Evolutionary conservation across 1,284 basidiomycete genomes (phyloP).

Genomic region (Trichosporon asahii): DNA sequence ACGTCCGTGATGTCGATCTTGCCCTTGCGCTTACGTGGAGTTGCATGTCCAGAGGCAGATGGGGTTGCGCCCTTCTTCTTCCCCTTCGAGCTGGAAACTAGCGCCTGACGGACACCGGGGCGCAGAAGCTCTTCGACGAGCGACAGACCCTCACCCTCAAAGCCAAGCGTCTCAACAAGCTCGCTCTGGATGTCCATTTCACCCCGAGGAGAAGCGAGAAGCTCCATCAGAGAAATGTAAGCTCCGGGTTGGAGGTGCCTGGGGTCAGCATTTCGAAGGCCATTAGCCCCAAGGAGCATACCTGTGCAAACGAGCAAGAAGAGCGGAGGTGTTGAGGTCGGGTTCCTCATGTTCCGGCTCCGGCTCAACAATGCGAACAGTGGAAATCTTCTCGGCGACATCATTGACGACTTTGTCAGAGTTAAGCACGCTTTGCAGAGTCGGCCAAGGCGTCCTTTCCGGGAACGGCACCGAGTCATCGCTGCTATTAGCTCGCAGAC

Average conservation of each 20-base stretch:
- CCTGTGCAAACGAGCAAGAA: conserved; percentile 15
- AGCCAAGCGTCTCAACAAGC: conserved; percentile 78
- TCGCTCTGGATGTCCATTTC: conserved; percentile 74
- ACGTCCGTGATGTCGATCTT: conserved; percentile 42
- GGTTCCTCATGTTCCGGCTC: conserved; percentile 12
- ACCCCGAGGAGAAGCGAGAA: conserved; percentile 39
- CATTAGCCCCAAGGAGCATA: neutral
- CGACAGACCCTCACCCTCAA: conserved; percentile 60
- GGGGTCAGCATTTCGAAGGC: neutral
- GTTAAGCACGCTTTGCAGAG: conserved; percentile 17
- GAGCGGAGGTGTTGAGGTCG: conserved; percentile 5
- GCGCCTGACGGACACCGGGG: conserved; percentile 33
- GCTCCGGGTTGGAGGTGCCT: conserved; percentile 28
- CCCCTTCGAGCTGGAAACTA: conserved; percentile 20
- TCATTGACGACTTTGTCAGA: neutral
- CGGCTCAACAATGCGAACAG: conserved; percentile 2
- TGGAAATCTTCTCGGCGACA: neutral
- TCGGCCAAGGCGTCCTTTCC: conserved; percentile 22
- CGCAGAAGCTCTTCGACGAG: conserved; percentile 46
- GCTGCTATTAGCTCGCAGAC: neutral
- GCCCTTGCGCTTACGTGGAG: conserved; percentile 16
- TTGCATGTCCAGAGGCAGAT: neutral
- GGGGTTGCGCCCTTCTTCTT: conserved; percentile 21
- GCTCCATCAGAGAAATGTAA: conserved; percentile 34
- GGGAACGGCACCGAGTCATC: conserved; percentile 8